A percentile compares a stretch with the other conserved stretches of the same genome.
These are phyloP conservation scores for Aegilops tauschii DNA, from an alignment of 176 grass and related monocot genomes.

Conservation along the genomic window DNA sequence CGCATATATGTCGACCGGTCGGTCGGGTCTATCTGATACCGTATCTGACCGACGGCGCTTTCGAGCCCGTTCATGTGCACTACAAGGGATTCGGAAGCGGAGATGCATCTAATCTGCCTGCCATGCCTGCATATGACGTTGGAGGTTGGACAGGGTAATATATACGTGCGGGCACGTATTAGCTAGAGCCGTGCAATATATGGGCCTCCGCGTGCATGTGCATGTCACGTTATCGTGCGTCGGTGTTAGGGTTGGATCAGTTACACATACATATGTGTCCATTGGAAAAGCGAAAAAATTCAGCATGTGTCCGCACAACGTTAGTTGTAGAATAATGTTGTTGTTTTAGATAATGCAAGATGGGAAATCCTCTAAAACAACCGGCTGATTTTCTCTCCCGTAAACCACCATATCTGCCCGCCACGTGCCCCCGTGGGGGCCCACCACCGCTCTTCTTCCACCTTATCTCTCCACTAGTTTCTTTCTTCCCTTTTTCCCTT, in stretches of 20 bases:
- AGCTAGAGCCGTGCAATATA: background rate
- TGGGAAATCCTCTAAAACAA: no score
- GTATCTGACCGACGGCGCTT: background rate
- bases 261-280: no score
- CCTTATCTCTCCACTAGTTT: no score
- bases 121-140: background rate
- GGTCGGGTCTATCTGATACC: slow-evolving; percentile 8
- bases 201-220: no score
- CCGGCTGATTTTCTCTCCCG: no score
- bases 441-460: no score
- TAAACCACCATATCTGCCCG: no score
- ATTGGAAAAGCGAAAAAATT: background rate
- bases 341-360: background rate
- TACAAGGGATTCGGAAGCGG: background rate
- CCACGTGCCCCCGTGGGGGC: no score
- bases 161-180: background rate
- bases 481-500: no score
- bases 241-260: no score
- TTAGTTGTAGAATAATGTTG: background rate
- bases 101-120: slow-evolving; percentile 5
- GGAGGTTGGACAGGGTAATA: background rate
- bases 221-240: background rate
- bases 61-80: background rate
- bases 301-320: background rate
- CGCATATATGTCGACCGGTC: background rate